These are phyloP conservation scores for Yamadazyma kanchanaburiensis DNA, from an alignment of 1,139 yeast species.

Conservation along the genomic window DNA sequence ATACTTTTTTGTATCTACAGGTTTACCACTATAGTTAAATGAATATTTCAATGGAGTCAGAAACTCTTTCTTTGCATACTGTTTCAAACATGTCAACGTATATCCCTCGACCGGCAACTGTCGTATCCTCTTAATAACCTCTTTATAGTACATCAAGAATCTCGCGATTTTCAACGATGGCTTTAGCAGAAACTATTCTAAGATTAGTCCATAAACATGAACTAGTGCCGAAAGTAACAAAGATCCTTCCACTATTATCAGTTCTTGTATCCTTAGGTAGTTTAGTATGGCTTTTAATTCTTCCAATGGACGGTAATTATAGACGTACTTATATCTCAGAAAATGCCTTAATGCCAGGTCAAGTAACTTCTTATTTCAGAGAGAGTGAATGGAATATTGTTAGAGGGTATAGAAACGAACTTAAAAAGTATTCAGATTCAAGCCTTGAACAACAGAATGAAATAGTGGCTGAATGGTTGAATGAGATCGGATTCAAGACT, in stretches of 20 bases:
- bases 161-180: conserved; percentile 36
- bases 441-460: conserved; percentile 36
- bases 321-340: conserved; percentile 86
- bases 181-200: conserved; percentile 54
- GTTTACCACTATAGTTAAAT: conserved; percentile 2
- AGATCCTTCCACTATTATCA: conserved; percentile 59
- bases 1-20: conserved; percentile 12
- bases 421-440: conserved; percentile 36
- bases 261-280: conserved; percentile 60
- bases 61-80: conserved; percentile 7
- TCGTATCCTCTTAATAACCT: conserved; percentile 15
- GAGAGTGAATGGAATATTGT: conserved; percentile 94
- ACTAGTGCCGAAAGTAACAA: conserved; percentile 54
- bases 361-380: conserved; percentile 86
- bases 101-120: conserved; percentile 24
- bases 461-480: conserved; percentile 57
- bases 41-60: conserved; percentile 5
- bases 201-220: conserved; percentile 56
- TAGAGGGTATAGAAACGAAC: conserved; percentile 75
- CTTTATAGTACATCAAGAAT: conserved; percentile 4
- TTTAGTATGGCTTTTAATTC: conserved; percentile 59
- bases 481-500: conserved; percentile 65
- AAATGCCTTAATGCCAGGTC: conserved; percentile 96
- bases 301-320: conserved; percentile 81
- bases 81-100: conserved; percentile 8